Conservation (phyloP, 805 yeast species). For the Dipodascopsis uninucleata region DNA sequence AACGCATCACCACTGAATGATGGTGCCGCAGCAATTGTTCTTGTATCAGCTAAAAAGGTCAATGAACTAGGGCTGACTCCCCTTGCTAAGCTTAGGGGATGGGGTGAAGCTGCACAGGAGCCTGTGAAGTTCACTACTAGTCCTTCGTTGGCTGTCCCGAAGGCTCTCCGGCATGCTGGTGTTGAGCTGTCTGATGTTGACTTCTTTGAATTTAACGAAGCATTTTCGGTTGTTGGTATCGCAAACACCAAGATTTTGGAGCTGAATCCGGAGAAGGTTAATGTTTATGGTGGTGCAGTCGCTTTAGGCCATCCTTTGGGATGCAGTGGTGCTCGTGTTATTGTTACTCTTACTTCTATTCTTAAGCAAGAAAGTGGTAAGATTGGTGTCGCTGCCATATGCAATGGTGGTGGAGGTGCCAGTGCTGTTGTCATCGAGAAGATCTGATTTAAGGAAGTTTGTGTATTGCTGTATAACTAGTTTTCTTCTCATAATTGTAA, state of each 20-base stretch:
- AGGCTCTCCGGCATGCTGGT: constrained; percentile 86
- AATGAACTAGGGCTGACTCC: constrained; percentile 85
- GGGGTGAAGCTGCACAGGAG: constrained; percentile 98
- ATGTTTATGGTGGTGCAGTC: constrained; percentile 95
- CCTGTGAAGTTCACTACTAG: constrained; percentile 96
- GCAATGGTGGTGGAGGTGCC: constrained; percentile 99
- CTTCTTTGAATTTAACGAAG: constrained; percentile 94
- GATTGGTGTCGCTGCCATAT: constrained; percentile 91
- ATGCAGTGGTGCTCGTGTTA: constrained; percentile 91
- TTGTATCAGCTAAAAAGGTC: constrained; percentile 80
- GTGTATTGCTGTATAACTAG: no score
- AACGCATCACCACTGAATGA: constrained; percentile 95
- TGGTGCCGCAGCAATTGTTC: constrained; percentile 93
- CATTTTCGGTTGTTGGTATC: constrained; percentile 92
- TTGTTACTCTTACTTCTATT: constrained; percentile 79
- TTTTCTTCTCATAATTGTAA: no score
- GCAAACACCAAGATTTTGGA: constrained; percentile 72
- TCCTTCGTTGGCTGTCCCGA: constrained; percentile 92
- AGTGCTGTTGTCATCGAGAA: constrained; percentile 74
- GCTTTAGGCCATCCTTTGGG: constrained; percentile 96
- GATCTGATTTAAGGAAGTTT: no score
- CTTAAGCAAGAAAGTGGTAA: constrained; percentile 81
- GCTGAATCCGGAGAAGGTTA: constrained; percentile 54
- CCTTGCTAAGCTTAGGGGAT: constrained; percentile 80
- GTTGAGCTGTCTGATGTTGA: constrained; percentile 66